These are phyloP conservation scores for Kwoniella botswanensis DNA, from an alignment of 768 basidiomycete genomes.

Conservation along the genomic window DNA sequence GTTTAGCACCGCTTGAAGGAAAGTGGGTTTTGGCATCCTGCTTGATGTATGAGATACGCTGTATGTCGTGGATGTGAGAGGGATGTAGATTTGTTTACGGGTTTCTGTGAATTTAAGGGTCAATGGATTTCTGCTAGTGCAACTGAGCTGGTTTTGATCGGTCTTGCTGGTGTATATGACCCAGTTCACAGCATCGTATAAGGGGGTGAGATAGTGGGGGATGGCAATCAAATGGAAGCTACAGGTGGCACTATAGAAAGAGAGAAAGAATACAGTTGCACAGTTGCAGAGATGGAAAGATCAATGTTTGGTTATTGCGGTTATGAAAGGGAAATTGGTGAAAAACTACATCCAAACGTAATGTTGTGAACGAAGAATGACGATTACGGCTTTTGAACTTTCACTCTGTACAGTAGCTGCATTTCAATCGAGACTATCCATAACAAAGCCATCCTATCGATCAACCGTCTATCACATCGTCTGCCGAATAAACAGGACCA, in stretches of 20 bases:
- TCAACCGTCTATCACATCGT: neutral
- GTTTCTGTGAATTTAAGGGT: neutral
- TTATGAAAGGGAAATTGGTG: conserved; percentile 2
- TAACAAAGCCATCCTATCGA: neutral
- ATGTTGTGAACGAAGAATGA: neutral
- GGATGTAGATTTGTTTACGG: conserved; percentile 1
- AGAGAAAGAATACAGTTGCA: neutral
- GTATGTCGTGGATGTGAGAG: neutral
- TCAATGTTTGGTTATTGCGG: conserved; percentile 1
- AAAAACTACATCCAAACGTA: neutral
- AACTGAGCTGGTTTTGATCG: neutral
- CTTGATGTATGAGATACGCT: neutral
- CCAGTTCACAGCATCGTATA: neutral
- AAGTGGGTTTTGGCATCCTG: conserved; percentile 53
- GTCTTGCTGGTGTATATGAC: neutral
- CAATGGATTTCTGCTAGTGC: neutral
- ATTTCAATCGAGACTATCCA: neutral
- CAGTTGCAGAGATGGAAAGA: neutral
- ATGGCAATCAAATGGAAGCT: neutral
- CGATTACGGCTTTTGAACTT: neutral
- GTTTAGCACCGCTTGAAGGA: conserved; percentile 45
- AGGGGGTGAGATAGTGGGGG: neutral
- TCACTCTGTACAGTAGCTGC: no score
- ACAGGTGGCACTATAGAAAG: neutral
- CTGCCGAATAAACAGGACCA: neutral